Percentiles rank a stretch among this genome's conserved stretches.
Conservation (phyloP, 345 rosid genomes). For the Anastatica hierochuntica region DNA sequence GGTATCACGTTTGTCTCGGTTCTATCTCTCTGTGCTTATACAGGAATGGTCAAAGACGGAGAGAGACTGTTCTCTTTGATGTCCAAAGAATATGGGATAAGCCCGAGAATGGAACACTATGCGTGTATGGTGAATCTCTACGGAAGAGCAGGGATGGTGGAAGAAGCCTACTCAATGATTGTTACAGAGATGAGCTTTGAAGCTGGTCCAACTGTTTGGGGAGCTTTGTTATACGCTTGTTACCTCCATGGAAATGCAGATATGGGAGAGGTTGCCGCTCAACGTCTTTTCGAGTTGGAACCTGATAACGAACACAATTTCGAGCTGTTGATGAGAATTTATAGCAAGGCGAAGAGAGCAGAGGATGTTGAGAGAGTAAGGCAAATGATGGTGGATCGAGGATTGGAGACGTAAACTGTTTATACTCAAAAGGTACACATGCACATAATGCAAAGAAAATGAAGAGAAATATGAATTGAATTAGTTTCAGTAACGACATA, state of each 20-base stretch:
- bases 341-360: slow-evolving; percentile 35
- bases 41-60: slow-evolving; percentile 58
- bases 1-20: slow-evolving; percentile 65
- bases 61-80: slow-evolving; percentile 46
- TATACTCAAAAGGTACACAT: not conserved
- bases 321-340: slow-evolving; percentile 58
- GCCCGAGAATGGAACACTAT: slow-evolving; percentile 58
- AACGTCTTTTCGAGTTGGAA: slow-evolving; percentile 62
- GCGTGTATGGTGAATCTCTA: slow-evolving; percentile 82
- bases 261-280: slow-evolving; percentile 59
- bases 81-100: slow-evolving; percentile 38
- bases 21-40: slow-evolving; percentile 62
- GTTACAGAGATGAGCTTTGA: slow-evolving; percentile 47
- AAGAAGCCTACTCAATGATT: slow-evolving; percentile 50
- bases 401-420: slow-evolving; percentile 27
- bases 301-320: slow-evolving; percentile 80
- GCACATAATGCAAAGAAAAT: too few relatives aligned
- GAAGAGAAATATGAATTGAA: too few relatives aligned
- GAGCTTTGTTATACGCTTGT: slow-evolving; percentile 73
- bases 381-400: slow-evolving; percentile 59
- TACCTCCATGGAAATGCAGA: slow-evolving; percentile 50
- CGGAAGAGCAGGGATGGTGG: slow-evolving; percentile 57
- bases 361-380: slow-evolving; percentile 52
- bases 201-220: slow-evolving; percentile 84
- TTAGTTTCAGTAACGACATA: slow-evolving; percentile 15